Base-by-base conservation (phyloP, 768 basidiomycete species). In the Kwoniella shandongensis region DNA sequence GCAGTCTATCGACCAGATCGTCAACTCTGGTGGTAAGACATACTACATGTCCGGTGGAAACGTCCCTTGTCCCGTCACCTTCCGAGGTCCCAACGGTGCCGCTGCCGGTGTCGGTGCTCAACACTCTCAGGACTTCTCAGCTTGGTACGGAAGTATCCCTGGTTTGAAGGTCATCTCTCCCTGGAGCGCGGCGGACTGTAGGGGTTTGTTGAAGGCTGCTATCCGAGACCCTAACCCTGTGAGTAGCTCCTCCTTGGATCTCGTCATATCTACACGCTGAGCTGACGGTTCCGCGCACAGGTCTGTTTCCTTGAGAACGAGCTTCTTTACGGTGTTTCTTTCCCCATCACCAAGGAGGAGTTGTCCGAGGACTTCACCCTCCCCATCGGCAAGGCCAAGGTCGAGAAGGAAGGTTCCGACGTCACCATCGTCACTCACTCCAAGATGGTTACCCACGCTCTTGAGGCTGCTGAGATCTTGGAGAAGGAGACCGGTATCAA, bases 21-120 rank as follows among this genome's bases (percentile, higher is more conserved):
- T 99, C 79, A 99, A 99, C 83, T 98, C 96, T n/a, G 96, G 88
- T 54, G 96, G 91, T 59, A 99, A 98, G 82, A 99, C 96, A 3
- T 93, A 97, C 80, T 99, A 99, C 84, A 99, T 99, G 96, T 98
- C 96, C 36, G 96, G 96, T 57, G 96, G 96, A 63, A 97, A 92
- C 72, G 93, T 97, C 17, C 89, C 92, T 11, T 98, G 94, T 81
- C 92, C 96, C 22, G 89, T 99, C 62, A 94, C 97, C 52, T 99
- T 99, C 87, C 91, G 96, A 79, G 96, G 96, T 50, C 96, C 96
- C 61, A 99, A 99, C 77, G 96, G 96, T 76, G 96, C 96, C 47
- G 96, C 96, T 46, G 79, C 93, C 48, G 96, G 96, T 83, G 96
- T 99, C 38, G 96, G 69, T 39, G 53, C 55, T 40, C 54, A 53